Conservation (phyloP, 352 stramenopile species). For the Phytophthora ohioensis region DNA sequence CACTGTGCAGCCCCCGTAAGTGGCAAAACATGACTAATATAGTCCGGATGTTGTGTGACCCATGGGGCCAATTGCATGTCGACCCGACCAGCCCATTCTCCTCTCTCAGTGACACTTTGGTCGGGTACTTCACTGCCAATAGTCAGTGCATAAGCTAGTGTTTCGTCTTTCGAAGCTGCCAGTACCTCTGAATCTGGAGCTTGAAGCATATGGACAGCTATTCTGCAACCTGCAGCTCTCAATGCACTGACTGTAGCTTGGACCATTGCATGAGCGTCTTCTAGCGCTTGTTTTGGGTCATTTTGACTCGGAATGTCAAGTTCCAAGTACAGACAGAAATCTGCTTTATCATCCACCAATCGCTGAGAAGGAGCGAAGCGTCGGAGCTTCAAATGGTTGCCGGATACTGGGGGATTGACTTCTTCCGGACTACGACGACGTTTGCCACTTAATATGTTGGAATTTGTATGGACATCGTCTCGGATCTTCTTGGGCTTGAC, state of each 20-base stretch:
- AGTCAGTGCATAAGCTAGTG: constrained; percentile 56
- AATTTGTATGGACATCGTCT: neutral
- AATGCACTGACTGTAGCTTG: constrained; percentile 49
- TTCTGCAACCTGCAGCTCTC: constrained; percentile 48
- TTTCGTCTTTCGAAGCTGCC: constrained; percentile 32
- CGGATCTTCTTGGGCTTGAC: constrained; percentile 24
- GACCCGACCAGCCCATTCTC: constrained; percentile 25
- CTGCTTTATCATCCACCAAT: constrained; percentile 42
- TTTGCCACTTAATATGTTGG: constrained; percentile 10
- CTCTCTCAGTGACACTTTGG: constrained; percentile 16
- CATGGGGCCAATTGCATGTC: constrained; percentile 45
- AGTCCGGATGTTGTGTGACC: constrained; percentile 58
- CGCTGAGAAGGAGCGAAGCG: constrained; percentile 40
- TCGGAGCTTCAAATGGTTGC: constrained; percentile 43
- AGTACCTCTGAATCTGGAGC: constrained; percentile 38
- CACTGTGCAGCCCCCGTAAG: constrained; percentile 58
- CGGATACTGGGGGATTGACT: neutral
- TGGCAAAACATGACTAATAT: constrained; percentile 52
- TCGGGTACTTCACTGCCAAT: constrained; percentile 45
- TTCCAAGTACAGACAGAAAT: constrained; percentile 56
- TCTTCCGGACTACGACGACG: constrained; percentile 14
- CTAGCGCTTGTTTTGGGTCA: constrained; percentile 7
- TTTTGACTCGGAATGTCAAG: neutral
- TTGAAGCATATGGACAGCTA: constrained; percentile 53
- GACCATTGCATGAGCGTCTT: constrained; percentile 49